A percentile compares a stretch with the other conserved stretches of the same genome.
phyloP scores from a whole-genome alignment of 495 filamentous ascomycete species.

The Cladorrhinum samala region DNA sequence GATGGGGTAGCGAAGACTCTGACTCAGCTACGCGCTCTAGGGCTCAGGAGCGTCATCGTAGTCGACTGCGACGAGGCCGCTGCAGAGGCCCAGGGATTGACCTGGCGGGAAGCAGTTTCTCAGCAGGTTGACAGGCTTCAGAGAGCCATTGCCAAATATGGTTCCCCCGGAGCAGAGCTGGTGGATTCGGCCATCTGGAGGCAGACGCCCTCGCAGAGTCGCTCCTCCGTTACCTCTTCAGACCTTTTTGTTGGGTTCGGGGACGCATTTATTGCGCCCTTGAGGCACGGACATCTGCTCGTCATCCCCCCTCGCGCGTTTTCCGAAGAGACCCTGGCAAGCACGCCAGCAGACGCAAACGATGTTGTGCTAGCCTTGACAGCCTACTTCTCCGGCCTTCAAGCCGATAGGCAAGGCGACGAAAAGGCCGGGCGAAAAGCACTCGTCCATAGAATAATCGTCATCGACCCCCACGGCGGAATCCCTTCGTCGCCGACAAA shows the following conservation, averaged over 20 bases:
- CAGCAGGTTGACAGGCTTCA: slow-evolving; percentile 71
- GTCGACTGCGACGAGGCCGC: slow-evolving; percentile 55
- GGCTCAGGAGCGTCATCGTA: slow-evolving; percentile 74
- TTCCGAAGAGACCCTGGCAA: slow-evolving; percentile 50
- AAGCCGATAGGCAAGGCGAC: slow-evolving; percentile 24
- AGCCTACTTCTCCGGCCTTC: slow-evolving; percentile 61
- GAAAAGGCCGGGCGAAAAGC: slow-evolving; percentile 45
- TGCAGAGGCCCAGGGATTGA: slow-evolving; percentile 16
- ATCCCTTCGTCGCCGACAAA: slow-evolving; percentile 70
- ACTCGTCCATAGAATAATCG: slow-evolving; percentile 76
- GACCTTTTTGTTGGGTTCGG: slow-evolving; percentile 38
- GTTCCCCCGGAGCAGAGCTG: slow-evolving; percentile 58
- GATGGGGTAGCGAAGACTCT: slow-evolving; percentile 76
- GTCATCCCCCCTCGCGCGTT: slow-evolving; percentile 68
- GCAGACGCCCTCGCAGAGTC: slow-evolving; percentile 18
- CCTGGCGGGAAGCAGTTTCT: slow-evolving; percentile 39
- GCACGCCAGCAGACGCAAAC: slow-evolving; percentile 53
- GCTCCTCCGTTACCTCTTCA: slow-evolving; percentile 16
- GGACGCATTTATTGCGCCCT: slow-evolving; percentile 57
- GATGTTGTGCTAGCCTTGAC: slow-evolving; percentile 67
- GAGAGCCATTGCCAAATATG: slow-evolving; percentile 61
- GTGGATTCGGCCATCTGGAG: slow-evolving; percentile 57
- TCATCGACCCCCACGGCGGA: slow-evolving; percentile 83
- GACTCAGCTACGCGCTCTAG: slow-evolving; percentile 72
- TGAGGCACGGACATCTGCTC: slow-evolving; percentile 72